phyloP scores from a whole-genome alignment of 768 basidiomycete species.

The Xerocomus spinulosus region DNA sequence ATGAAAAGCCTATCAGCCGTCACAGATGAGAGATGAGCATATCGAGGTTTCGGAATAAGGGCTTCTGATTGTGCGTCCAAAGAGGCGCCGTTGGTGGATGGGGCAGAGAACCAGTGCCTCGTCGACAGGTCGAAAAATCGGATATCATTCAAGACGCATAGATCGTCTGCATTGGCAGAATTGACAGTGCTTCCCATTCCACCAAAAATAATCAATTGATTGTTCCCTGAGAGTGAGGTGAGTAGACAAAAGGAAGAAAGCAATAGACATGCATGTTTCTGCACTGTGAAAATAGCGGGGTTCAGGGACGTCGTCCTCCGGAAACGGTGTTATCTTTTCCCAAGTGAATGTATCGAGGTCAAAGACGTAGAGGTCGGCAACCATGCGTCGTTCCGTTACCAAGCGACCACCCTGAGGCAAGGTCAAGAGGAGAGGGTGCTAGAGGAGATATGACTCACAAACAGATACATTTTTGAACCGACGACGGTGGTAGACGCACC shows the following conservation, averaged over 20 bases:
- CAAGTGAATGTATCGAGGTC: slow-evolving; percentile 79
- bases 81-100: slow-evolving; percentile 27
- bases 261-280: slow-evolving; percentile 59
- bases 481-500: slow-evolving; percentile 91
- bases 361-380: slow-evolving; percentile 86
- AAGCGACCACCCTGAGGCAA: slow-evolving; percentile 71
- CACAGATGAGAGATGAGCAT: slow-evolving; percentile 90
- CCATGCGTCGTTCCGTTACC: slow-evolving; percentile 83
- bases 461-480: slow-evolving; percentile 84
- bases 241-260: slow-evolving; percentile 2
- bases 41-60: slow-evolving; percentile 76
- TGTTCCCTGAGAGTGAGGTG: slow-evolving; percentile 54
- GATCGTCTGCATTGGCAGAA: slow-evolving; percentile 66
- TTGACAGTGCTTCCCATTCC: slow-evolving; percentile 87
- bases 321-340: slow-evolving; percentile 58
- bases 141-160: slow-evolving; percentile 91
- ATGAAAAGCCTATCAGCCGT: slow-evolving; percentile 82
- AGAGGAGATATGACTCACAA: slow-evolving; percentile 46
- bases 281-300: slow-evolving; percentile 95
- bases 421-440: not conserved
- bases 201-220: slow-evolving; percentile 88
- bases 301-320: slow-evolving; percentile 68
- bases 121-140: slow-evolving; percentile 79
- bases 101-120: slow-evolving; percentile 63
- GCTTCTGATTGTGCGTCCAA: slow-evolving; percentile 39